Conservation (phyloP, 2,329 filamentous ascomycete genomes). For the Colletotrichum liaoningense region DNA sequence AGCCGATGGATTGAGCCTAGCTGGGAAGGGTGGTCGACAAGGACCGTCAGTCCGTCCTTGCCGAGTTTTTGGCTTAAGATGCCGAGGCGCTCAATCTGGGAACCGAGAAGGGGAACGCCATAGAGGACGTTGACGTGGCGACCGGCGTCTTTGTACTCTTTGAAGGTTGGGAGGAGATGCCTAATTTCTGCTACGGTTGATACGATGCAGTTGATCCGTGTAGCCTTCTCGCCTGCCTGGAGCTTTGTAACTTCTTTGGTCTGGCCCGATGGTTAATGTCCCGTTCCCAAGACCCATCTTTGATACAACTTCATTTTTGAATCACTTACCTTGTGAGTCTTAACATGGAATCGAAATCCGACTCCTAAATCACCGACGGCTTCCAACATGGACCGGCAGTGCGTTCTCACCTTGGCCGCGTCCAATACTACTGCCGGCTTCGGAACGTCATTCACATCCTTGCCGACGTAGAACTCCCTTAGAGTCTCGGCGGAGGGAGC, state of each 20-base stretch:
- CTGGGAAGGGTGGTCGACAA: conserved; percentile 68
- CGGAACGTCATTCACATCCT: conserved; percentile 49
- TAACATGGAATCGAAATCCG: conserved; percentile 71
- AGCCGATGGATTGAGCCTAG: conserved; percentile 47
- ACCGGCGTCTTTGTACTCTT: conserved; percentile 9
- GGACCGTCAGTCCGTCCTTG: conserved; percentile 58
- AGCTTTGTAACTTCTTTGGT: conserved; percentile 65
- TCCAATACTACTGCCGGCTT: conserved; percentile 70
- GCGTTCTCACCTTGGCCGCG: conserved; percentile 60
- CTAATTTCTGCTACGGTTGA: conserved; percentile 72
- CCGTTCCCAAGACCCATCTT: no score
- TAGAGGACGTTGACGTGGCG: conserved; percentile 61
- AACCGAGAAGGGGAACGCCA: conserved; percentile 68
- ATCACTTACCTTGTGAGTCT: conserved; percentile 69
- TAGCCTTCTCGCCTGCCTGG: conserved; percentile 59
- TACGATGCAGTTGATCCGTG: conserved; percentile 64
- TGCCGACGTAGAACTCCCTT: conserved; percentile 42
- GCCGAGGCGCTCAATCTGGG: conserved; percentile 62
- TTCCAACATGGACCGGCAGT: conserved; percentile 68
- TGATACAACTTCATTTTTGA: background rate
- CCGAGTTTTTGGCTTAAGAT: conserved; percentile 57
- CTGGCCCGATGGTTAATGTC: conserved; percentile 42
- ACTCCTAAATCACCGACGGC: conserved; percentile 60
- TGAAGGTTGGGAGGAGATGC: conserved; percentile 59
- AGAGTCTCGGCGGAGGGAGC: conserved; percentile 29